phyloP scores from a whole-genome alignment of 257 asterid species.

The Salvia rosmarinus region DNA sequence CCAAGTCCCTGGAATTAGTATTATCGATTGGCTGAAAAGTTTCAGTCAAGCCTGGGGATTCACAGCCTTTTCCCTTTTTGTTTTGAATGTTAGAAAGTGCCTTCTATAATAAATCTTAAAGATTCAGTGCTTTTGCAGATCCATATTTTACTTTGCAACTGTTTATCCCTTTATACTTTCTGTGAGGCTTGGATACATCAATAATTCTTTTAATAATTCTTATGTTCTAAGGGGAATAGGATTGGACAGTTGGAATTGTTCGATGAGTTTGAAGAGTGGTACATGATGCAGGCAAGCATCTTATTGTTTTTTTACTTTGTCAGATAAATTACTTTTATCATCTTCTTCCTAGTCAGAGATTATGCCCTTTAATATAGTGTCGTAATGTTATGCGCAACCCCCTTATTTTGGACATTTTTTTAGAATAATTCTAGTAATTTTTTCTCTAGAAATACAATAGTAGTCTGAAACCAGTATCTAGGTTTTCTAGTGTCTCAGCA shows the following conservation, averaged over 20 bases:
- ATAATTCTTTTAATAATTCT: constrained; percentile 32
- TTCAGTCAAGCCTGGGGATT: constrained; percentile 7
- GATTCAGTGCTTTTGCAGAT: constrained; percentile 28
- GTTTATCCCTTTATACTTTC: constrained; percentile 24
- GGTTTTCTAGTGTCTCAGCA: constrained; percentile 21
- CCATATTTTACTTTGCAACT: constrained; percentile 33
- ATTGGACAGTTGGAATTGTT: constrained; percentile 87
- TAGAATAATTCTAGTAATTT: background rate
- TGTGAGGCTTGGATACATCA: constrained; percentile 25
- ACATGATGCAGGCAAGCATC: constrained; percentile 97
- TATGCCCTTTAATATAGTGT: constrained; percentile 10
- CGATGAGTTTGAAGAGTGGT: constrained; percentile 66
- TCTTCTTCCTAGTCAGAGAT: constrained; percentile 22
- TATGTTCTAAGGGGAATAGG: constrained; percentile 55
- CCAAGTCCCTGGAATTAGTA: constrained; percentile 20
- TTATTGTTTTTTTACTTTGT: constrained; percentile 22
- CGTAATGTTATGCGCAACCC: constrained; percentile 5
- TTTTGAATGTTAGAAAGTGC: constrained; percentile 27
- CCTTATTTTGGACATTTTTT: constrained; percentile 5
- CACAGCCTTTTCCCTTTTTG: constrained; percentile 10
- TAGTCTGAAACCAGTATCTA: background rate
- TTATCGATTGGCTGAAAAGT: constrained; percentile 13
- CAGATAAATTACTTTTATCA: constrained; percentile 14
- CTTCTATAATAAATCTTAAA: constrained; percentile 23
- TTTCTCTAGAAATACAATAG: constrained; percentile 11